Base-by-base conservation (phyloP, 768 basidiomycete species). In the Hypholoma fasciculare region DNA sequence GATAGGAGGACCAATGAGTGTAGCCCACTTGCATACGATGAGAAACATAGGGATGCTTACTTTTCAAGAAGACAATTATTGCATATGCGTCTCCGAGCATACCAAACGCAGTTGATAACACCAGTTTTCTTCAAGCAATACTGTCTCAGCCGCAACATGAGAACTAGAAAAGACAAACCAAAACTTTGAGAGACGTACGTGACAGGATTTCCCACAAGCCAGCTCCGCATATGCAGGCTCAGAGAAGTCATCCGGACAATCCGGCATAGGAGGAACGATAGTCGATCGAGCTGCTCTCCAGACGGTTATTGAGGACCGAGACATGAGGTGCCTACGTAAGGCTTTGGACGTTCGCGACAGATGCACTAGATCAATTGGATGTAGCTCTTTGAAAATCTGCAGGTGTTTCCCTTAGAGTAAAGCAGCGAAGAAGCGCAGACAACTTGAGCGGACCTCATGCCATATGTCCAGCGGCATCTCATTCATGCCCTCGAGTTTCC, bases 331-430 rank as follows among this genome's bases (percentile, higher is more conserved):
- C 0, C 46, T 46, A 13, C 76, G 70, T 34, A 79, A 62, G 0
- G 55, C 60, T 57, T 74, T 72, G 36, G 62, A 71, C 4, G 76
- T 68, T 44, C 73, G 61, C 1, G 74, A 68, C 2, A 79, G 67
- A 51, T 67, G 63, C 7, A 81, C 61, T 1, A 81, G 59, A 58
- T 79, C 77, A 12, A 63, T 36, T 7, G 78, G 76, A 17, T 68
- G 54, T 3, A 78, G 64, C 46, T 72, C 63, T 6, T 60, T 60
- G 49, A 76, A 70, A n/a, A 77, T 74, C 72, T 80, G 16, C 4
- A 37, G 13, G 30, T 34, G 30, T 34, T 5, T 7, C 30, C 6
- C 23, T 23, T 23, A 23, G 23, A 14, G 13, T 1, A 42, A 17
- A 42, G 13, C 40, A 14, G 40, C 13, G 40, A 17, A 23, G 13